A percentile compares a stretch with the other conserved stretches of the same genome.
These are phyloP conservation scores for Cunninghamia lanceolata DNA, from an alignment of 75 land plant genomes.

Conservation along the genomic window DNA sequence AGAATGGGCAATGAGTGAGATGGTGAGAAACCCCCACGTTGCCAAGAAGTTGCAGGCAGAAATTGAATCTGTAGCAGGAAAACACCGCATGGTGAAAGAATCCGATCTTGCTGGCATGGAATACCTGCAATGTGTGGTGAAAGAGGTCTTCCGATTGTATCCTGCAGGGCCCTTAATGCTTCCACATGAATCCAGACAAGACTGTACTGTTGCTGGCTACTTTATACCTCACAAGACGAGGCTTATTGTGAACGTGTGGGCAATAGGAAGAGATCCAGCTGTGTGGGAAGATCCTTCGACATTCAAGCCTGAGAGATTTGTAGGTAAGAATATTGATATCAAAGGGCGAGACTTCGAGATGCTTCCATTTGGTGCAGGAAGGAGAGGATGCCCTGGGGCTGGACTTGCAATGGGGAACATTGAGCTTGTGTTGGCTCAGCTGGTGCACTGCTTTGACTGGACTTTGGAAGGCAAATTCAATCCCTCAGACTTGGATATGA, in stretches of 20 bases:
- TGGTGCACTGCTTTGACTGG: constrained; percentile 60
- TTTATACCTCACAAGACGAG: background rate
- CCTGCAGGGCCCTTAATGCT: constrained; percentile 8
- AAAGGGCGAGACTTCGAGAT: constrained; percentile 61
- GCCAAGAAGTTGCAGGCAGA: constrained; percentile 19
- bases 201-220: background rate
- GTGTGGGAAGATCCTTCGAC: background rate
- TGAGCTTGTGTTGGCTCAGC: constrained; percentile 42
- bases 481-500: background rate
- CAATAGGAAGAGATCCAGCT: constrained; percentile 9
- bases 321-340: constrained; percentile 35
- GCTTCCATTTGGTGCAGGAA: constrained; percentile 69
- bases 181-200: background rate
- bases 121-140: constrained; percentile 14
- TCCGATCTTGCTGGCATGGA: constrained; percentile 17
- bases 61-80: constrained; percentile 23
- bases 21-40: constrained; percentile 20
- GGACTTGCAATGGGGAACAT: constrained; percentile 50
- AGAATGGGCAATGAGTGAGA: constrained; percentile 37
- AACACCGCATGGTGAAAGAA: background rate
- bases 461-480: constrained; percentile 48
- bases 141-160: constrained; percentile 15
- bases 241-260: constrained; percentile 7
- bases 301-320: constrained; percentile 8
- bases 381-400: constrained; percentile 72